phyloP scores from a whole-genome alignment of 108 stramenopile genomes.

The Pelagomonas calceolata region DNA sequence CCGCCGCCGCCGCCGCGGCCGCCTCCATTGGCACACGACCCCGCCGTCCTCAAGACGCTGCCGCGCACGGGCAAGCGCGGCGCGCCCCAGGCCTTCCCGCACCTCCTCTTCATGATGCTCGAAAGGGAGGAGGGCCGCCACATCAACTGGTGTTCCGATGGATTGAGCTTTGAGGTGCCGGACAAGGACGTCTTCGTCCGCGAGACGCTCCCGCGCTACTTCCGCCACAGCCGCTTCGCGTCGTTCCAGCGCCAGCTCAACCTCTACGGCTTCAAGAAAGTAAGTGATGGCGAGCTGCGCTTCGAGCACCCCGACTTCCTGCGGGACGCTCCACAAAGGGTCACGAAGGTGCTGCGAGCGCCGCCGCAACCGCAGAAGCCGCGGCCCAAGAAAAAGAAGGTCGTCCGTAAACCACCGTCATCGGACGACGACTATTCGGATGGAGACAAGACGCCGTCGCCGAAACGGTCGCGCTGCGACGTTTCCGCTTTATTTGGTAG shows the following conservation, averaged over 20 bases:
- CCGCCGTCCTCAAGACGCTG: no score
- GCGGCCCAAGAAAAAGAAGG: constrained; percentile 30
- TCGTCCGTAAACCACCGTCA: no score
- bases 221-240: constrained; percentile 72
- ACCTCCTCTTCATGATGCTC: not conserved
- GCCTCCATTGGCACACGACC: no score
- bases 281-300: constrained; percentile 60
- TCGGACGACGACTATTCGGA: no score
- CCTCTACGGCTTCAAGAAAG: constrained; percentile 72
- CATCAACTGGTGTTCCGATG: constrained; percentile 73
- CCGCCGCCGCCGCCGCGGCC: no score
- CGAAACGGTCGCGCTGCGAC: no score
- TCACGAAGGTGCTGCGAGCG: constrained; percentile 46
- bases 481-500: no score
- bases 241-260: constrained; percentile 84
- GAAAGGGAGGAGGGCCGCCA: constrained; percentile 34
- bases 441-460: no score
- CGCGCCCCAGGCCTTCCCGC: constrained; percentile 3
- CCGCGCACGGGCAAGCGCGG: not conserved
- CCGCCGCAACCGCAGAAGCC: not conserved
- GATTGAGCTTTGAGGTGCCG: constrained; percentile 71
- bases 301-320: constrained; percentile 73
- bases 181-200: constrained; percentile 61
- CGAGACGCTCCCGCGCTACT: constrained; percentile 69
- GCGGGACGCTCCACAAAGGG: constrained; percentile 52